A percentile compares a stretch with the other conserved stretches of the same genome.
phyloP scores from a whole-genome alignment of 495 filamentous ascomycete species.

The Rhypophila decipiens region DNA sequence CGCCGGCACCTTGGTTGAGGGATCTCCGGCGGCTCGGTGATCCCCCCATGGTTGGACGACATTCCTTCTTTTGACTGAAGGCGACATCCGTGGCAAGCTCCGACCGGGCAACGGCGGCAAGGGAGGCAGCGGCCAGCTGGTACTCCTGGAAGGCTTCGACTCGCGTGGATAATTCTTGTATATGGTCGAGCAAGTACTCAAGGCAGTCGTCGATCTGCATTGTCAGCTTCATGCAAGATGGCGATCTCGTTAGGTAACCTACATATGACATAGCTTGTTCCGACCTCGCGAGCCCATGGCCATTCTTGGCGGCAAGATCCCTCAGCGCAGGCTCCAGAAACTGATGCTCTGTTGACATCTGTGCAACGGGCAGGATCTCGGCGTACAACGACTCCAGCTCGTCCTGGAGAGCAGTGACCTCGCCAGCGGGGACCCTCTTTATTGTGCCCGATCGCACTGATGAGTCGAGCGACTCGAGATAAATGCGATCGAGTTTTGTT shows the following conservation, averaged over 20 bases:
- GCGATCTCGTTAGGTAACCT: constrained; percentile 3
- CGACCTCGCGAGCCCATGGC: constrained; percentile 27
- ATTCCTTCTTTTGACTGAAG: constrained; percentile 4
- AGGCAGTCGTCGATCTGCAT: constrained; percentile 30
- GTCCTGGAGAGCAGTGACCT: constrained; percentile 42
- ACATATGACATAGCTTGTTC: constrained; percentile 37
- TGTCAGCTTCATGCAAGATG: constrained; percentile 5
- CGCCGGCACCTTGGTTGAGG: constrained; percentile 1
- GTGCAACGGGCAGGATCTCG: constrained; percentile 55
- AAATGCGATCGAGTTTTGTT: constrained; percentile 40
- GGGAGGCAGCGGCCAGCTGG: constrained; percentile 20
- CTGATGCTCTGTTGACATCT: constrained; percentile 57
- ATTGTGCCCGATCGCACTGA: constrained; percentile 14
- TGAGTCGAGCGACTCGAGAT: constrained; percentile 32
- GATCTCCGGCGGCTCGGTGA: constrained; percentile 14
- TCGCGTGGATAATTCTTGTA: constrained; percentile 17
- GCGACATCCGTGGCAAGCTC: constrained; percentile 13
- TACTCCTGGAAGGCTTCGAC: constrained; percentile 24
- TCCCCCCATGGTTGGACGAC: constrained; percentile 3
- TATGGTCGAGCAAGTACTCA: constrained; percentile 30
- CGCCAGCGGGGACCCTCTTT: constrained; percentile 15
- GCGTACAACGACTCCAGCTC: constrained; percentile 58
- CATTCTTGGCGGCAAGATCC: constrained; percentile 27
- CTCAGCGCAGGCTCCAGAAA: constrained; percentile 51
- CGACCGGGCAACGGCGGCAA: constrained; percentile 20